Evolutionary conservation across 768 basidiomycete genomes (phyloP), one percentile per base, ranked within the genome.

Genomic region (Boletus subparvulus): DNA sequence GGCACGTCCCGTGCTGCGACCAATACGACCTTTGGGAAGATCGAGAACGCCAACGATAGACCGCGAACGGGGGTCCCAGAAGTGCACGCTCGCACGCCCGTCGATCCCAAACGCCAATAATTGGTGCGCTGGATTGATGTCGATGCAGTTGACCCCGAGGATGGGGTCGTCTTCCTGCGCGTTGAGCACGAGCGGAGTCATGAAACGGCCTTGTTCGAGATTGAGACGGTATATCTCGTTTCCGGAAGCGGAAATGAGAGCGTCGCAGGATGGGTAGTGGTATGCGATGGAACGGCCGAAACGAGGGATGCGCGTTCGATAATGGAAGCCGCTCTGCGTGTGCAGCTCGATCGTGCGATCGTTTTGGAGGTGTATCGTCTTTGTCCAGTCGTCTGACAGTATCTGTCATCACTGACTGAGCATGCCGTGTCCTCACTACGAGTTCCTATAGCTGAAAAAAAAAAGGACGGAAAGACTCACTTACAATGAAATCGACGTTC

Each of bases 361-460:
- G 48, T 88, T 88, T 80, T 98, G 97, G 3, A 99, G 82, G 70
- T 97, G 94, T 59, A 98, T 80, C n/a, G 92, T 88, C 71, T 98
- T 98, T 8, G 96, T 98, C 96, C 96, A 98, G 78, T 98, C 96
- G 67, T 95, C 91, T 1, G 95, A 98, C 9, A 98, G 80, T 64
- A 93, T 87, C 94, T 97, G 73, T 8, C 58, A 39, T 44, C 14
- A 28, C 39, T 39, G 40, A 13, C 41, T 59, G 51, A 60, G 55
- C 41, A 35, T 40, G 16, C 26, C 37, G 36, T 16, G 35, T 41
- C 42, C 35, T 35, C 37, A 4, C n/a, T 17, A n/a, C 56, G 21
- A 13, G 40, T 16, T 46, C 36, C n/a, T 39, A 47, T n/a, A 6
- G 13, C n/a, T 16, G 33, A 40, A 49, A 43, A 33, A 43, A 33